Base-by-base conservation (phyloP, 2,329 filamentous ascomycete species). In the Penicillium frequentans region DNA sequence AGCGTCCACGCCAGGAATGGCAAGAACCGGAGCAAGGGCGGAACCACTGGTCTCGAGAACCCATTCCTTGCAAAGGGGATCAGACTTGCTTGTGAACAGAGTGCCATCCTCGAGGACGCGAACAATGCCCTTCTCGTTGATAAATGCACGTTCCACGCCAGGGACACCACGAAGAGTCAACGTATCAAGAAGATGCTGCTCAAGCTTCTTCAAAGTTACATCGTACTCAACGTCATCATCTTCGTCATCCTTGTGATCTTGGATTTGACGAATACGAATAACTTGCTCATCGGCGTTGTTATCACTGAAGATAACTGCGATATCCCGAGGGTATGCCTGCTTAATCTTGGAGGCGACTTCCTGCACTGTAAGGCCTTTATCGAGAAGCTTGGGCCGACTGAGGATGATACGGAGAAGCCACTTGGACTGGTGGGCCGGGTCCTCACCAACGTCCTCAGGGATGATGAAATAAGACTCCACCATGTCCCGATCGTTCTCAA, bases 401-500 rank as follows among this genome's bases (percentile, higher is more conserved):
- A 99, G 86, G 21, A 93, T 90, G 66, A 99, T 90, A 80, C 95
- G 92, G 49, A 99, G 84, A 58, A 99, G 79, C 96, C 96, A 99
- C 73, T 92, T 90, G 9, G 95, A 98, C 75, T 98, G 93, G 35
- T 75, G 75, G 49, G 82, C 79, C 9, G 81, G 73, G 57, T 86
- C 82, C 45, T 84, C 81, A 58, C 85, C 85, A 43, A 90, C 87
- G 55, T 96, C 91, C 63, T 96, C 92, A 0, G 91, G 91, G 71
- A 98, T 90, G 72, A 98, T 86, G 78, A 93, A 98, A 81, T 96
- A 97, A 0, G 93, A 96, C 66, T 97, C 92, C 7, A 99, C 90
- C 85, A 98, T 96, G 69, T 98, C 95, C 59, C 84, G 77, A 80
- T 99, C 95, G 55, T 90, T 90, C 35, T 89, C 84, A 66, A 99